phyloP scores from a whole-genome alignment of 1,284 basidiomycete species.

The Trichosporon coremiiforme region DNA sequence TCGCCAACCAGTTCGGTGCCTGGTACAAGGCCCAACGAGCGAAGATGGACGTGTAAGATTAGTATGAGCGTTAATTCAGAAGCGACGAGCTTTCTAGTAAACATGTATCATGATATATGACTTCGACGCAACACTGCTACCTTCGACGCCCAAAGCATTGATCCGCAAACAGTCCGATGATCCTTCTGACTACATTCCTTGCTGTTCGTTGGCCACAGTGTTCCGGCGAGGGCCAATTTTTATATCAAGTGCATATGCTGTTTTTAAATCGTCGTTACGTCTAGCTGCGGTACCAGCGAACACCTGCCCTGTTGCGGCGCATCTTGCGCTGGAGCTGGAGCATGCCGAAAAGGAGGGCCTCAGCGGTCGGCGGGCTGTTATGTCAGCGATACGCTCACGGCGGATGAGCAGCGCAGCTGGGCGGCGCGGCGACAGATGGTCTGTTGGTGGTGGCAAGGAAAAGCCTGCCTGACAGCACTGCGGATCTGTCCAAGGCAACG shows the following conservation, averaged over 20 bases:
- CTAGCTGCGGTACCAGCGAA: conserved; percentile 73
- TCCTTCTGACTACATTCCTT: background rate
- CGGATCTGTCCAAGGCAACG: background rate
- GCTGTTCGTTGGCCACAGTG: background rate
- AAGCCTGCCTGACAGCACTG: too few relatives aligned
- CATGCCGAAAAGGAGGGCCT: conserved; percentile 92
- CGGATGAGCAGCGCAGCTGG: too few relatives aligned
- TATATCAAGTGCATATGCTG: conserved; percentile 23
- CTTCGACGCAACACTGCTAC: background rate
- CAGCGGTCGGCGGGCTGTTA: conserved; percentile 66
- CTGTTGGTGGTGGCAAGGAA: too few relatives aligned
- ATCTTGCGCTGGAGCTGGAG: conserved; percentile 97
- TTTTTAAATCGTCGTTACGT: conserved; percentile 18
- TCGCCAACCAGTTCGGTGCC: conserved; percentile 42
- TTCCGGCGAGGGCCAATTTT: background rate
- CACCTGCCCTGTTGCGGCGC: conserved; percentile 83
- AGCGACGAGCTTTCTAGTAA: conserved; percentile 16
- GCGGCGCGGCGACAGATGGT: too few relatives aligned
- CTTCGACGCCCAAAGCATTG: background rate
- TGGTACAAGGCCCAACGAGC: conserved; percentile 48
- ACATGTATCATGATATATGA: conserved; percentile 16
- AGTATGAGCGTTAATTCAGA: background rate
- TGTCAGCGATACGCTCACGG: conserved; percentile 5
- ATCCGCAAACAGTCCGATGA: background rate
- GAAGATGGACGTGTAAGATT: conserved; percentile 42